Conservation (phyloP, 805 yeast species). For the Teunomyces pallodes region DNA sequence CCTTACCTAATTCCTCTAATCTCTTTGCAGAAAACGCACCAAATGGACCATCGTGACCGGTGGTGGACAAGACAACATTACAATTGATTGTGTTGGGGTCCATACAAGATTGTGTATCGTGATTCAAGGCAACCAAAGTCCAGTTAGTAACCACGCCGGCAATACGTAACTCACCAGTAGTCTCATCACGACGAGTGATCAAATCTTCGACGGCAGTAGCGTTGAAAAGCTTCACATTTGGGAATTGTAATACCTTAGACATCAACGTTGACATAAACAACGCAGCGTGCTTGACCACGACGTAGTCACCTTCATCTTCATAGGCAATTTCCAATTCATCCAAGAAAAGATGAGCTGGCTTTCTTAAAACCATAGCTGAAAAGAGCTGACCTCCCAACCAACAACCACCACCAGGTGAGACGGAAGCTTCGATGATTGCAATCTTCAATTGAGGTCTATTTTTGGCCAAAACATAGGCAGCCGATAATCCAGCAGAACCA, state of each 20-base stretch:
- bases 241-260: conserved; percentile 66
- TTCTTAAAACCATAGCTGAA: conserved; percentile 76
- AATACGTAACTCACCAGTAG: conserved; percentile 56
- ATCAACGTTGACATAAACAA: conserved; percentile 68
- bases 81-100: conserved; percentile 77
- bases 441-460: conserved; percentile 74
- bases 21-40: conserved; percentile 80
- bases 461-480: conserved; percentile 71
- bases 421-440: conserved; percentile 70
- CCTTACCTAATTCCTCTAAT: conserved; percentile 33
- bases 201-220: conserved; percentile 81
- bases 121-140: conserved; percentile 75
- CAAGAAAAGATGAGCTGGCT: conserved; percentile 71
- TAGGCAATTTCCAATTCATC: conserved; percentile 61
- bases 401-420: conserved; percentile 80
- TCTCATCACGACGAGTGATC: conserved; percentile 63
- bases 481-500: conserved; percentile 73
- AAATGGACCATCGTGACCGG: conserved; percentile 83
- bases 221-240: conserved; percentile 73
- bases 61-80: conserved; percentile 63
- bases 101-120: conserved; percentile 77
- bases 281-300: conserved; percentile 80
- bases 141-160: conserved; percentile 84
- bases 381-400: conserved; percentile 77
- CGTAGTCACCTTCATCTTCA: conserved; percentile 79